Evolutionary conservation across 169 alveolate species (phyloP).

Genomic region (Pseudocohnilembus persalinus): DNA sequence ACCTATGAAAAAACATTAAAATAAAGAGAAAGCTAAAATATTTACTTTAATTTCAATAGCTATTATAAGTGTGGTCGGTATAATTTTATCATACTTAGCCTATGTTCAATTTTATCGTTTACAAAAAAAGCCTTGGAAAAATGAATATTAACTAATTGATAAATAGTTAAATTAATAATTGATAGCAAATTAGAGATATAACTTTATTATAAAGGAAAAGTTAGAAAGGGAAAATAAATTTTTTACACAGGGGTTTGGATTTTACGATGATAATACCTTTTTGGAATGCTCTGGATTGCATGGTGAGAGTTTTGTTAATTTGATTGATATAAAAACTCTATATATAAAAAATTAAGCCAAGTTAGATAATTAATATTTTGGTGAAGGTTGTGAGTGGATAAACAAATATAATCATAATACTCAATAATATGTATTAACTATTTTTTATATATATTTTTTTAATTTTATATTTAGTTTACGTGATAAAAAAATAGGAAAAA

Average conservation of each 20-base stretch:
- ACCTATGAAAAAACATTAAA: too few relatives aligned
- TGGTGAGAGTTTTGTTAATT: background rate
- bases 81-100: too few relatives aligned
- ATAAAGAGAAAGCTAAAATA: too few relatives aligned
- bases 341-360: background rate
- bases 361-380: background rate
- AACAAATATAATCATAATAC: background rate
- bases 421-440: background rate
- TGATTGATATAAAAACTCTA: background rate
- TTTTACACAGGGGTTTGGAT: background rate
- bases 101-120: background rate
- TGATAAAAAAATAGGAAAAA: background rate
- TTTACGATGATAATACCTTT: background rate
- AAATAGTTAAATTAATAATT: too few relatives aligned
- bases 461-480: background rate
- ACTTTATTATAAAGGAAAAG: background rate
- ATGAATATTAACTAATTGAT: background rate
- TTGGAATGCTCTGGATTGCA: background rate
- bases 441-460: too few relatives aligned
- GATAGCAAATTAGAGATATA: background rate
- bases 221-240: background rate
- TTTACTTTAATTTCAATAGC: too few relatives aligned
- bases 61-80: too few relatives aligned
- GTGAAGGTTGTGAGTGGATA: background rate
- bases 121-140: background rate